Percentiles rank a stretch among this genome's conserved stretches.
These are phyloP conservation scores for Neurospora sublineolata DNA, from an alignment of 495 filamentous ascomycete genomes.

Conservation along the genomic window DNA sequence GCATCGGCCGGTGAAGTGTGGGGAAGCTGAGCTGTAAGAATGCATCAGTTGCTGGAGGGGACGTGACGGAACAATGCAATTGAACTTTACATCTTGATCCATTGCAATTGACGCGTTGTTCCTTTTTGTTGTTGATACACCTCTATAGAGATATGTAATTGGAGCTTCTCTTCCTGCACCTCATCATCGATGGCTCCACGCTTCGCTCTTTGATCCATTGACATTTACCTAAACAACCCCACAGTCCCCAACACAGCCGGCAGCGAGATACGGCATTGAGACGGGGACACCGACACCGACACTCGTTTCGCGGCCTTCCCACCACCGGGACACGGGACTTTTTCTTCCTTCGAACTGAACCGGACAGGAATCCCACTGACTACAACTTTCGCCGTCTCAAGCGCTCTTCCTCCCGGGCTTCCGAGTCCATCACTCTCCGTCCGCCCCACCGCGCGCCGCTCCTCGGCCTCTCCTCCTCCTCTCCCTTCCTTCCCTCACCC, in stretches of 20 bases:
- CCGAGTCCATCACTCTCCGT: not conserved
- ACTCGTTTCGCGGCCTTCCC: not conserved
- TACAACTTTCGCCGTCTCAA: not conserved
- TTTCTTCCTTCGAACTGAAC: not conserved
- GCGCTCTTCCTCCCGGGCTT: not conserved
- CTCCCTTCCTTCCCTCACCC: slow-evolving; percentile 11
- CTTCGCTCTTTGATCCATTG: not conserved
- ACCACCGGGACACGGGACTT: not conserved
- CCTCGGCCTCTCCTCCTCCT: not conserved
- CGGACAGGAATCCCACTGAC: not conserved
- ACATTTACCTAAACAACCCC: not conserved
- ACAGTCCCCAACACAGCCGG: not conserved
- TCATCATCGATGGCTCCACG: not conserved
- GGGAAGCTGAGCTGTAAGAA: not conserved
- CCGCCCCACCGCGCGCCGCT: not conserved
- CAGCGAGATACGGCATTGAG: not conserved
- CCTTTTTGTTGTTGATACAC: not conserved
- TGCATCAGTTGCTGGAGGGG: not conserved
- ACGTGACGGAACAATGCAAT: not conserved
- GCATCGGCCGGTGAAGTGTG: not conserved
- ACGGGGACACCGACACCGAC: not conserved
- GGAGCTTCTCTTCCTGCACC: not conserved
- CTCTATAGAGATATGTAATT: not conserved
- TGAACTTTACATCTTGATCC: not conserved
- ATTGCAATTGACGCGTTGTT: not conserved